A percentile compares a stretch with the other conserved stretches of the same genome.
phyloP scores from a whole-genome alignment of 2,329 filamentous ascomycete genomes.

The Blastomyces parvus region DNA sequence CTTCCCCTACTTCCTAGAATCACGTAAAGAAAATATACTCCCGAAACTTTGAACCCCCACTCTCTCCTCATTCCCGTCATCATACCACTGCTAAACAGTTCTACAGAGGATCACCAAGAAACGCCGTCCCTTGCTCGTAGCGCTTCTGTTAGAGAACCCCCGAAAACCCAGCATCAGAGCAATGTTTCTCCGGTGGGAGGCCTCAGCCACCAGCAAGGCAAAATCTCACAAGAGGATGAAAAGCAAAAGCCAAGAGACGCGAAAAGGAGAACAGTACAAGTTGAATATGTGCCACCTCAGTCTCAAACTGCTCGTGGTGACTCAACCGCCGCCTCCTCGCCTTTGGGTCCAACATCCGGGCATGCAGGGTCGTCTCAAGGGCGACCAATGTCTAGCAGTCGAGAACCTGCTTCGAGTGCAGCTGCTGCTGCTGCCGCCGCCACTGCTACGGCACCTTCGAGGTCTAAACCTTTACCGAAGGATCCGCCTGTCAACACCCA shows the following conservation, averaged over 20 bases:
- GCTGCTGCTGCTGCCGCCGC: slow-evolving; percentile 22
- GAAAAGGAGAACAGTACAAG: slow-evolving; percentile 89
- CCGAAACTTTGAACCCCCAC: neutral
- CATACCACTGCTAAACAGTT: neutral
- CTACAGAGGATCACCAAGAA: slow-evolving; percentile 47
- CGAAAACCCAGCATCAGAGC: slow-evolving; percentile 46
- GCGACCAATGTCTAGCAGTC: slow-evolving; percentile 38
- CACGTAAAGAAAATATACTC: slow-evolving; percentile 6
- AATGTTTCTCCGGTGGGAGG: slow-evolving; percentile 42
- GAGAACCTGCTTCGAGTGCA: slow-evolving; percentile 30
- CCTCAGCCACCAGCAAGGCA: slow-evolving; percentile 62
- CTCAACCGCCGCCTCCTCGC: slow-evolving; percentile 26
- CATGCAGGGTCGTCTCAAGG: slow-evolving; percentile 17
- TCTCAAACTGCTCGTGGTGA: slow-evolving; percentile 74
- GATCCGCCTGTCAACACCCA: slow-evolving; percentile 41
- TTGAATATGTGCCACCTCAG: slow-evolving; percentile 90
- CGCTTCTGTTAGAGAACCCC: slow-evolving; percentile 80
- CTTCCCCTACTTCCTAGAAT: slow-evolving; percentile 5
- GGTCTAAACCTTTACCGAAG: slow-evolving; percentile 48
- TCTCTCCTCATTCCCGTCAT: neutral
- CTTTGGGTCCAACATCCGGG: slow-evolving; percentile 20
- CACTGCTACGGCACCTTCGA: slow-evolving; percentile 11
- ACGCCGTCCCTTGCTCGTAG: slow-evolving; percentile 63
- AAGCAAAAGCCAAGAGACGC: slow-evolving; percentile 49
- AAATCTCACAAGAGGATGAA: slow-evolving; percentile 59